phyloP scores from a whole-genome alignment of 768 basidiomycete species.

The Punctularia strigosozonata region DNA sequence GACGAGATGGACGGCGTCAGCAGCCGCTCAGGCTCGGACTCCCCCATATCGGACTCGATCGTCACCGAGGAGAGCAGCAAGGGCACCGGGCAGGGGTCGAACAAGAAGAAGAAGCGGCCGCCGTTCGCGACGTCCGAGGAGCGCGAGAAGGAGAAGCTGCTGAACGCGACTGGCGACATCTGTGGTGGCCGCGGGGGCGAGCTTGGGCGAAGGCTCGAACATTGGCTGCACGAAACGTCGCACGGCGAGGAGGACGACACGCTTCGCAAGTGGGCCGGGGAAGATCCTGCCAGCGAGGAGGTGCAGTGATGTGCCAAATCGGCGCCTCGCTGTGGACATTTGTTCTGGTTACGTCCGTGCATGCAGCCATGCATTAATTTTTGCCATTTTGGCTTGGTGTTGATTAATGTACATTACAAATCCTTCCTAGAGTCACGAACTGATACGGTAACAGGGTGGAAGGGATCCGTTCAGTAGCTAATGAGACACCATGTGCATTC shows the following conservation, averaged over 20 bases:
- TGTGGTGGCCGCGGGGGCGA: constrained; percentile 76
- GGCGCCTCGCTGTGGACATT: no score
- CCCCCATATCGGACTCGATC: not conserved
- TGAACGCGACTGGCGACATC: constrained; percentile 62
- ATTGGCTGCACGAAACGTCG: constrained; percentile 56
- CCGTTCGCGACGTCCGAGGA: constrained; percentile 42
- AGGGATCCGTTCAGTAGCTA: no score
- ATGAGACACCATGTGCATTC: no score
- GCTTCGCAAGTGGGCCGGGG: no score
- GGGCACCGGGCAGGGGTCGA: constrained; percentile 6
- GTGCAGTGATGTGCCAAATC: no score
- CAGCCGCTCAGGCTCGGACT: not conserved
- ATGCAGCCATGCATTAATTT: no score
- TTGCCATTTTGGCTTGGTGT: no score
- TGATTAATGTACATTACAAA: no score
- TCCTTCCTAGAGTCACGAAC: no score
- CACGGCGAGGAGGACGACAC: constrained; percentile 14
- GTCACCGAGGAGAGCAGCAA: not conserved
- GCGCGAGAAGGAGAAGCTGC: constrained; percentile 56
- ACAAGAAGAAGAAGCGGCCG: constrained; percentile 28
- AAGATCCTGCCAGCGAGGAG: no score
- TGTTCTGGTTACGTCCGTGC: no score
- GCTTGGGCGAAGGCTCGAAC: constrained; percentile 63
- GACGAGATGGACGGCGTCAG: not conserved
- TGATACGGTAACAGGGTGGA: no score